Conservation (phyloP, 768 basidiomycete genomes). For the Agaricus blazei region DNA sequence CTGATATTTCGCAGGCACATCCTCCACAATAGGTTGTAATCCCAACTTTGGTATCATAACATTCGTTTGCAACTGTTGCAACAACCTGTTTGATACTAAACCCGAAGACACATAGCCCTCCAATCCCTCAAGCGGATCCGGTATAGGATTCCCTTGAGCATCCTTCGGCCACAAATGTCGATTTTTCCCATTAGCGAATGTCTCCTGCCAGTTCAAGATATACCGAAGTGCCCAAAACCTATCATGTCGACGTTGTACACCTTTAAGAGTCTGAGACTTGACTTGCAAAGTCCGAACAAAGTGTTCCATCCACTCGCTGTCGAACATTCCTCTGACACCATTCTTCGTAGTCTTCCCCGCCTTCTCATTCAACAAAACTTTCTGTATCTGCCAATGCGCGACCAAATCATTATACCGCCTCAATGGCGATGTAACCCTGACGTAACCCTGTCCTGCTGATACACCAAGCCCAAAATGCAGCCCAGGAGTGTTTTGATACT, state of each 20-base stretch:
- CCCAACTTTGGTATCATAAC: constrained; percentile 20
- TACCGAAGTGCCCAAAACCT: constrained; percentile 31
- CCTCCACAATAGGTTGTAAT: constrained; percentile 12
- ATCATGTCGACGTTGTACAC: constrained; percentile 18
- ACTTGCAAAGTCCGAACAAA: constrained; percentile 28
- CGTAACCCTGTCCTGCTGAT: constrained; percentile 74
- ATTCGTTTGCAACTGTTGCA: constrained; percentile 10
- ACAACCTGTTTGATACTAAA: constrained; percentile 11
- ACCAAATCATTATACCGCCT: constrained; percentile 81
- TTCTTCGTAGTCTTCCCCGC: constrained; percentile 13
- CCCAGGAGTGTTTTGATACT: constrained; percentile 47
- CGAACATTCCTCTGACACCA: constrained; percentile 34
- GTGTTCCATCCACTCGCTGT: constrained; percentile 38
- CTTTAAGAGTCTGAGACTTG: constrained; percentile 13
- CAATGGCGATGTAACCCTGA: constrained; percentile 80
- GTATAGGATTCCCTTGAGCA: neutral
- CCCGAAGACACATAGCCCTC: constrained; percentile 15
- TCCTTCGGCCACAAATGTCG: neutral
- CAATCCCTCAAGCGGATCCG: constrained; percentile 21
- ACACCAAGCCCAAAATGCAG: constrained; percentile 69
- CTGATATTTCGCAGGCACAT: neutral
- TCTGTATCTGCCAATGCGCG: constrained; percentile 92
- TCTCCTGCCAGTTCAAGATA: constrained; percentile 31
- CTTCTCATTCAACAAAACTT: constrained; percentile 46
- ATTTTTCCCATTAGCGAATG: constrained; percentile 6